Conservation (phyloP, 139 green algal genomes). For the Volvox africanus region DNA sequence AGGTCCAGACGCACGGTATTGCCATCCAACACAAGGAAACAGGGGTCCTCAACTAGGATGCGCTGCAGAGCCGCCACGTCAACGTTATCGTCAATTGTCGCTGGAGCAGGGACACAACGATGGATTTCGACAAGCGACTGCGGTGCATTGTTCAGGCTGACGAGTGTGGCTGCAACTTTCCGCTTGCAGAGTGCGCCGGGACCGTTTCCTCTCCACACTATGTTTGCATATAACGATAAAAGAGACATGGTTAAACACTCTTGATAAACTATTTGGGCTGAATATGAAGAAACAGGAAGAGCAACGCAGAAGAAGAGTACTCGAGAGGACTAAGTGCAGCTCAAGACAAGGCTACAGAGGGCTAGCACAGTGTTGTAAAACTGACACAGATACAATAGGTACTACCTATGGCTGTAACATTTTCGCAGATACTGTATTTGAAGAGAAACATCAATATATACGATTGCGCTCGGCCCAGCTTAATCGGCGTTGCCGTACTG, state of each 20-base stretch:
- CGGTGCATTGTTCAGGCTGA: background rate
- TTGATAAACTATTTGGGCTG: background rate
- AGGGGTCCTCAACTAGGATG: background rate
- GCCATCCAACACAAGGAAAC: background rate
- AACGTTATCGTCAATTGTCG: background rate
- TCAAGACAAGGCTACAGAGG: too few species aligned
- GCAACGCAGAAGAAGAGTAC: too few species aligned
- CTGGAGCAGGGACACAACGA: background rate
- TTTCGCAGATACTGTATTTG: too few species aligned
- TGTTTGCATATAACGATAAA: slow-evolving; percentile 12
- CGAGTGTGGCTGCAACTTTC: background rate
- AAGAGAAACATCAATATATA: too few species aligned
- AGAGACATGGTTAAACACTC: background rate
- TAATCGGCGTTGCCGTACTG: too few species aligned
- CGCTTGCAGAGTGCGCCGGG: background rate
- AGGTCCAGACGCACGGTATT: background rate
- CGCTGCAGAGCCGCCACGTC: slow-evolving; percentile 6
- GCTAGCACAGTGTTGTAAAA: too few species aligned
- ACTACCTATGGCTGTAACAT: too few species aligned
- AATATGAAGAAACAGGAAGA: too few species aligned
- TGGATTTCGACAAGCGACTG: background rate
- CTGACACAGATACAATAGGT: too few species aligned
- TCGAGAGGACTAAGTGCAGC: too few species aligned
- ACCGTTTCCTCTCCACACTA: slow-evolving; percentile 23
- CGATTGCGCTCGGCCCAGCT: too few species aligned